A percentile compares a stretch with the other conserved stretches of the same genome.
Conservation (phyloP, 768 basidiomycete genomes). For the Russula brevipes region DNA sequence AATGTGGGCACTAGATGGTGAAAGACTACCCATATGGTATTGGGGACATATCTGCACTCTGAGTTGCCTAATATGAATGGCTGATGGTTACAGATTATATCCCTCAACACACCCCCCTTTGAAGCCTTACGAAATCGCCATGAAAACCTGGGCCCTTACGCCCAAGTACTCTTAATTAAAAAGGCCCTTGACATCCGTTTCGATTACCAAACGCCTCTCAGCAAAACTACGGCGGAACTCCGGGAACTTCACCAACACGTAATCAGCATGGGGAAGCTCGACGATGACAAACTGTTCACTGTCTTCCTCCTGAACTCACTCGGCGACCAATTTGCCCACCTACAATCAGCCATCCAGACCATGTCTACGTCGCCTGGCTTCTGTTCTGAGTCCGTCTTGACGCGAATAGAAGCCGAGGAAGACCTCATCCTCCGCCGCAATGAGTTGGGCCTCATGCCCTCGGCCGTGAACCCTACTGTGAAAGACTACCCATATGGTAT, state of each 20-base stretch:
- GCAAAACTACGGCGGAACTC: not conserved
- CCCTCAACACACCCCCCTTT: too few species aligned
- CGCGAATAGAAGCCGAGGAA: too few species aligned
- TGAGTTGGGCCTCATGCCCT: too few species aligned
- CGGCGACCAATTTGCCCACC: not conserved
- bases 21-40: too few species aligned
- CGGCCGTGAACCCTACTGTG: too few species aligned
- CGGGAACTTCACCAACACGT: not conserved
- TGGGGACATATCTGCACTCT: too few species aligned
- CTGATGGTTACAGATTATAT: too few species aligned
- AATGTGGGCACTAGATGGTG: too few species aligned
- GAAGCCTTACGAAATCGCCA: not conserved
- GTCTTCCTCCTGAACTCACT: not conserved
- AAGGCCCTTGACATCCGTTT: not conserved
- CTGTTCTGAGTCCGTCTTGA: not conserved
- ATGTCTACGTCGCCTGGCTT: not conserved
- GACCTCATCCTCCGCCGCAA: too few species aligned
- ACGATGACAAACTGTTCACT: not conserved
- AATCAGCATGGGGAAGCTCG: not conserved
- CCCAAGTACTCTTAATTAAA: not conserved
- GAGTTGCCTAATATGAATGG: too few species aligned
- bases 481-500: too few species aligned
- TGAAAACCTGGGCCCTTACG: not conserved
- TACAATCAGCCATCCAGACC: not conserved
- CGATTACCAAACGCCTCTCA: not conserved